These are phyloP conservation scores for Penicillium sp. DNA, from an alignment of 2,329 filamentous ascomycete genomes.

Conservation along the genomic window DNA sequence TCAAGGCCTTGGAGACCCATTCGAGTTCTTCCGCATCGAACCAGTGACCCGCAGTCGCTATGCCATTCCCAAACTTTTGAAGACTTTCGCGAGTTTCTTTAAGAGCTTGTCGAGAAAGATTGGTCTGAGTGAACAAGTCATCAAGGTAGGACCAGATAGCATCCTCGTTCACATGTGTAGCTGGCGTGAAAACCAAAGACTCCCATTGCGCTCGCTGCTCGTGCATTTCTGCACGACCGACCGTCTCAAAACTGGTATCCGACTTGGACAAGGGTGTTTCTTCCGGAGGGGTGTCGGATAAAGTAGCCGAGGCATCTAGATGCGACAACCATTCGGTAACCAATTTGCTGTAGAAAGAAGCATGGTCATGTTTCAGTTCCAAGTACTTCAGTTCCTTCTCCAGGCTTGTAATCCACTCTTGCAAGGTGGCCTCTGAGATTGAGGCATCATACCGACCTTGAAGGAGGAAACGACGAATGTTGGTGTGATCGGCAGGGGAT, in stretches of 20 bases:
- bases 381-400: conserved; percentile 46
- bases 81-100: conserved; percentile 39
- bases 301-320: conserved; percentile 23
- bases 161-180: conserved; percentile 42
- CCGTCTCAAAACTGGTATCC: conserved; percentile 40
- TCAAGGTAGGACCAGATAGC: conserved; percentile 49
- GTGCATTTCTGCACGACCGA: conserved; percentile 51
- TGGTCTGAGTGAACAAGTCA: conserved; percentile 46
- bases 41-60: conserved; percentile 28
- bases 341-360: conserved; percentile 51
- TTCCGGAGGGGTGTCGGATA: conserved; percentile 1
- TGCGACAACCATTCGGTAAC: conserved; percentile 51
- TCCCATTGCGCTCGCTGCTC: conserved; percentile 53
- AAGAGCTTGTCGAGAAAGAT: conserved; percentile 40
- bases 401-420: conserved; percentile 46
- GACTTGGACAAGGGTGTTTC: conserved; percentile 22
- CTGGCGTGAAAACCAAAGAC: conserved; percentile 47
- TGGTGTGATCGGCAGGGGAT: conserved; percentile 31
- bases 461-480: conserved; percentile 49
- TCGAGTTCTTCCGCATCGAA: conserved; percentile 42
- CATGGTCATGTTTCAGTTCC: conserved; percentile 52
- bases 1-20: conserved; percentile 46
- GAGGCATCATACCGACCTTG: conserved; percentile 52
- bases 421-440: conserved; percentile 44
- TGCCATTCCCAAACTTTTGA: conserved; percentile 32